Evolutionary conservation across 805 yeast genomes (phyloP).

Genomic region (Starmerella scarabaei): DNA sequence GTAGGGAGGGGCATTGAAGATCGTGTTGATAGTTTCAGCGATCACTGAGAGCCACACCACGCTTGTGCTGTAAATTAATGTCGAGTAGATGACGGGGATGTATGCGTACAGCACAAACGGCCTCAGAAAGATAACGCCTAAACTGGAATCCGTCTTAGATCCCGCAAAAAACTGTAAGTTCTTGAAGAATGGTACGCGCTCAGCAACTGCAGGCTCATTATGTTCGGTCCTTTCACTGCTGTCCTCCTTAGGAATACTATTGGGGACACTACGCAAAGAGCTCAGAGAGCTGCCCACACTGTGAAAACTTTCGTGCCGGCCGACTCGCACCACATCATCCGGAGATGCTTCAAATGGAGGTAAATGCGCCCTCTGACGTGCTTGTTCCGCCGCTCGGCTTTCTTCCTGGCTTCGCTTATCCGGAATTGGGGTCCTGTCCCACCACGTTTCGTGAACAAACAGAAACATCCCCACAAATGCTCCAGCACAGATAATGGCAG

Average conservation of each 20-base stretch:
- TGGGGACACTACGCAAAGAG: background rate
- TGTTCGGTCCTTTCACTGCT: background rate
- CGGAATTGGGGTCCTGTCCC: constrained; percentile 43
- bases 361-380: constrained; percentile 18
- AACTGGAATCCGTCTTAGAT: constrained; percentile 36
- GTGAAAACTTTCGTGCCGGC: background rate
- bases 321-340: background rate
- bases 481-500: constrained; percentile 40
- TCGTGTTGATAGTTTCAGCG: constrained; percentile 42
- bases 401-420: constrained; percentile 38
- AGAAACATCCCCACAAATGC: constrained; percentile 35
- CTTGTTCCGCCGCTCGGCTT: constrained; percentile 35
- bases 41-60: constrained; percentile 54
- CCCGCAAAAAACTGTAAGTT: constrained; percentile 38
- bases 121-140: constrained; percentile 44
- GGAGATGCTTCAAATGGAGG: constrained; percentile 13
- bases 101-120: constrained; percentile 40
- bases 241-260: no score
- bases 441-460: constrained; percentile 54
- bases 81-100: constrained; percentile 40
- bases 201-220: background rate
- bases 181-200: constrained; percentile 22
- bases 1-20: constrained; percentile 37
- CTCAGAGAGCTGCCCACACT: background rate
- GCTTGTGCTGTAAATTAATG: constrained; percentile 42